phyloP scores from a whole-genome alignment of 495 filamentous ascomycete genomes.

The Choiromyces venosus region DNA sequence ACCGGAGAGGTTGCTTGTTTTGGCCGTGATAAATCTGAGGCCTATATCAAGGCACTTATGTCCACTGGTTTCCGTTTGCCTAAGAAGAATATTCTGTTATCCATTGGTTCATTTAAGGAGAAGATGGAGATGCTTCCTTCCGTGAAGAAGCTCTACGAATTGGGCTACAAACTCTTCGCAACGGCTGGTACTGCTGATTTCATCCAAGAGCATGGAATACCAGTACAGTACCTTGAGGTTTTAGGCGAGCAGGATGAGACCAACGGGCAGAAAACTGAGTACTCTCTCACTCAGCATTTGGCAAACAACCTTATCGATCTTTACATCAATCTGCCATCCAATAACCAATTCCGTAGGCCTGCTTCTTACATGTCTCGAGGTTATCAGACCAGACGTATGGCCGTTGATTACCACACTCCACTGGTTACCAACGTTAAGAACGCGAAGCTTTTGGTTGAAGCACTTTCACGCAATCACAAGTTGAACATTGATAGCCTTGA shows the following conservation, averaged over 20 bases:
- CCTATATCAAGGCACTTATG: constrained; percentile 90
- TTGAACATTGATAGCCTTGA: constrained; percentile 75
- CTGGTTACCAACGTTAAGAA: constrained; percentile 99
- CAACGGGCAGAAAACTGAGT: constrained; percentile 86
- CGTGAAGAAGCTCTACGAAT: constrained; percentile 73
- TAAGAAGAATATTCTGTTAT: constrained; percentile 88
- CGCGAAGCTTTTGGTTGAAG: constrained; percentile 93
- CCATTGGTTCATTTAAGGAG: constrained; percentile 95
- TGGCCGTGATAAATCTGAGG: constrained; percentile 91
- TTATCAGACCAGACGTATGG: constrained; percentile 92
- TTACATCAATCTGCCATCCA: constrained; percentile 98
- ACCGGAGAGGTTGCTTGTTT: constrained; percentile 98
- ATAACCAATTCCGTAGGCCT: constrained; percentile 87
- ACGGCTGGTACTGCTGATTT: constrained; percentile 95
- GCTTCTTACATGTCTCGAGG: constrained; percentile 98
- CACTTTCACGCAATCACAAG: constrained; percentile 79
- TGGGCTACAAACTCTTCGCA: constrained; percentile 91
- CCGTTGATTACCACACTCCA: constrained; percentile 96
- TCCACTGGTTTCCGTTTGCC: constrained; percentile 96
- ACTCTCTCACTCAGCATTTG: constrained; percentile 89
- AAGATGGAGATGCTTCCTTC: constrained; percentile 96
- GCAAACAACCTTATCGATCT: constrained; percentile 96
- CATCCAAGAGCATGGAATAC: constrained; percentile 81
- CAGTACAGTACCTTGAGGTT: constrained; percentile 85
- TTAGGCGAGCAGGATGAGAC: constrained; percentile 58